Conservation (phyloP, 1,284 basidiomycete species). For the Mycena sp. region DNA sequence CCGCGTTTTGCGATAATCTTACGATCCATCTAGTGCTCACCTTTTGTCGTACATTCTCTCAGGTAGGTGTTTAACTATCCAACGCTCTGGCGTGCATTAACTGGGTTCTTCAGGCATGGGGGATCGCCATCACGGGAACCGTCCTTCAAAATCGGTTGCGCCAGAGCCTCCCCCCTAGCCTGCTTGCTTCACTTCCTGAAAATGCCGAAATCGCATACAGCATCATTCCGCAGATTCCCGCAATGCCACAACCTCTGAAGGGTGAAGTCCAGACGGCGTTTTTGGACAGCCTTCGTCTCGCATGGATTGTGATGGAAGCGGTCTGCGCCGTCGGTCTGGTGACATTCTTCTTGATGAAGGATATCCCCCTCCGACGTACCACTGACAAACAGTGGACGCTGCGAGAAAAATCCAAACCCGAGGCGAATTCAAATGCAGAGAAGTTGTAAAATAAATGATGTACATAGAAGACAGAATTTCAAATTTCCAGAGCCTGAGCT, state of each 20-base stretch:
- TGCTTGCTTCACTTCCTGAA: slow-evolving; percentile 32
- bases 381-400: slow-evolving; percentile 42
- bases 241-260: slow-evolving; percentile 36
- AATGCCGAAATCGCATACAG: slow-evolving; percentile 36
- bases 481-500: too few species aligned
- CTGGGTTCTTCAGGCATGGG: slow-evolving; percentile 29
- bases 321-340: slow-evolving; percentile 40
- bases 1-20: background rate
- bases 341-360: slow-evolving; percentile 43
- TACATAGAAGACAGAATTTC: too few species aligned
- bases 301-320: slow-evolving; percentile 43
- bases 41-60: slow-evolving; percentile 39
- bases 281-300: slow-evolving; percentile 33
- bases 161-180: slow-evolving; percentile 17
- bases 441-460: too few species aligned
- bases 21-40: slow-evolving; percentile 18
- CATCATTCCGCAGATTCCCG: slow-evolving; percentile 39
- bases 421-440: too few species aligned
- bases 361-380: slow-evolving; percentile 41
- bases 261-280: slow-evolving; percentile 41
- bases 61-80: slow-evolving; percentile 21
- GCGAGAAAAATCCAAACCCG: too few species aligned
- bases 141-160: slow-evolving; percentile 35
- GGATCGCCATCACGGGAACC: slow-evolving; percentile 31
- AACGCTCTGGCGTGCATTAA: background rate